Conservation (phyloP, 108 stramenopile genomes). For the Aurantiochytrium sp. region DNA sequence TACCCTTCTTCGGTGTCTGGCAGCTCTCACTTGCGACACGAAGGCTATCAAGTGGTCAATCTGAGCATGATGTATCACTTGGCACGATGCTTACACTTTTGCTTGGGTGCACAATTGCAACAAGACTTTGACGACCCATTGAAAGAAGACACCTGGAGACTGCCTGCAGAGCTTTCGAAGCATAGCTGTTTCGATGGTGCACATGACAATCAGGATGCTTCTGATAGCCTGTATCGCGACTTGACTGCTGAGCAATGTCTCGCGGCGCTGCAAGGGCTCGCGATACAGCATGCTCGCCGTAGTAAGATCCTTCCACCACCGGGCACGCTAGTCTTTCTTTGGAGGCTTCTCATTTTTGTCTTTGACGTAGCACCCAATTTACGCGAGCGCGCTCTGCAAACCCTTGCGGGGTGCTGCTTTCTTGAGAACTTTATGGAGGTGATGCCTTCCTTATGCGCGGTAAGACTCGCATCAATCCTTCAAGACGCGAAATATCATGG, state of each 20-base stretch:
- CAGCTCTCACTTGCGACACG: not conserved
- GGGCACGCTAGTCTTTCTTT: not conserved
- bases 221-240: not conserved
- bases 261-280: not conserved
- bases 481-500: too few species aligned
- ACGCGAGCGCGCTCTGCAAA: not conserved
- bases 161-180: not conserved
- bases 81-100: not conserved
- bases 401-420: not conserved
- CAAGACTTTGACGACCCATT: not conserved
- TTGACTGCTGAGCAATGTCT: not conserved
- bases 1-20: not conserved
- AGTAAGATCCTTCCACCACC: not conserved
- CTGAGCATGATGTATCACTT: not conserved
- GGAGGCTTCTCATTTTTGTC: not conserved
- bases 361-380: not conserved
- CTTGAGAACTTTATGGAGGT: not conserved
- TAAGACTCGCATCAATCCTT: too few species aligned
- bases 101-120: not conserved
- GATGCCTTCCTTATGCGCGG: too few species aligned
- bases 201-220: too few species aligned
- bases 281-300: not conserved
- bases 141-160: not conserved
- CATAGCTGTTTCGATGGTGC: too few species aligned
- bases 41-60: not conserved